These are phyloP conservation scores for Colletotrichum sp. DNA, from an alignment of 2,329 filamentous ascomycete genomes.

Conservation along the genomic window DNA sequence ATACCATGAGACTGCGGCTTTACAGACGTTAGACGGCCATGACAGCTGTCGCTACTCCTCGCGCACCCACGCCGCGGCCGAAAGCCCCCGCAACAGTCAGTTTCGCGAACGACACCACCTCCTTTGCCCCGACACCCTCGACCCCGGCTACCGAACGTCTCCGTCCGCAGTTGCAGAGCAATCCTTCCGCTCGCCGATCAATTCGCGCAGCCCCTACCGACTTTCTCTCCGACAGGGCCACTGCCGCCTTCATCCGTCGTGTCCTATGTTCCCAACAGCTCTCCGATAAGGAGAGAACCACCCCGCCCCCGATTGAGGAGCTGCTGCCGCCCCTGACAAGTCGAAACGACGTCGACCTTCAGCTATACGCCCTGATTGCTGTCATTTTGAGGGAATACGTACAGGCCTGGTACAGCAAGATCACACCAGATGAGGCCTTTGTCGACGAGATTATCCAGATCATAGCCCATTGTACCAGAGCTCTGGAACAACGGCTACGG, in stretches of 20 bases:
- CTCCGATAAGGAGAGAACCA: constrained; percentile 58
- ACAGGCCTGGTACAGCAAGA: constrained; percentile 89
- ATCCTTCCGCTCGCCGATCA: constrained; percentile 27
- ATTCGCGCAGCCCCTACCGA: constrained; percentile 44
- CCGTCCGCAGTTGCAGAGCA: constrained; percentile 25
- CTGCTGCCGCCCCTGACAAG: constrained; percentile 90
- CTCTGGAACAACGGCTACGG: constrained; percentile 83
- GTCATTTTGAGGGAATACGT: constrained; percentile 91
- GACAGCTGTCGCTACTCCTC: constrained; percentile 24
- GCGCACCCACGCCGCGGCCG: constrained; percentile 25
- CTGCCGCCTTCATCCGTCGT: constrained; percentile 79
- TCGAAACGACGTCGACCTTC: constrained; percentile 90
- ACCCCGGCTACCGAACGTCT: constrained; percentile 25
- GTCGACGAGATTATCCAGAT: constrained; percentile 87
- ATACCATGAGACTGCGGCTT: constrained; percentile 4
- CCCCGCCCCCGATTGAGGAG: constrained; percentile 73
- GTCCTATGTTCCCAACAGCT: constrained; percentile 79
- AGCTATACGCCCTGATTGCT: constrained; percentile 91
- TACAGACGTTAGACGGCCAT: constrained; percentile 21
- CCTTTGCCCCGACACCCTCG: constrained; percentile 6
- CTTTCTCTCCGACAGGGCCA: constrained; percentile 78
- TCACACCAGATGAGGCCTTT: constrained; percentile 89
- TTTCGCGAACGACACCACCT: constrained; percentile 10
- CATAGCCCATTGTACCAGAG: constrained; percentile 89
- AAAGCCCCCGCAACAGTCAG: constrained; percentile 22